Conservation (phyloP, 257 asterid genomes). For the Nicotiana benthamiana region DNA sequence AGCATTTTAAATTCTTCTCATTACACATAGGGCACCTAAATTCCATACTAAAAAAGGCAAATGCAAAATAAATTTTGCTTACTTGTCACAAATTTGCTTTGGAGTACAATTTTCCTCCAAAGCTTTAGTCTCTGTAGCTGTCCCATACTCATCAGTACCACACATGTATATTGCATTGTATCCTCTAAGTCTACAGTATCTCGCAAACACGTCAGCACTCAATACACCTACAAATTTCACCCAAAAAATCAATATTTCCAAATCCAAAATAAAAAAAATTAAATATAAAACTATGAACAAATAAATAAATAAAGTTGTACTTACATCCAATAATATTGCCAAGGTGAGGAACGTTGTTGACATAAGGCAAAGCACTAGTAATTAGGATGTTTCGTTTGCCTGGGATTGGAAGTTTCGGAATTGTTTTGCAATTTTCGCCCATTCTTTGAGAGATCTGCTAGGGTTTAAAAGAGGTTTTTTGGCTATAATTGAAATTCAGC, state of each 20-base stretch:
- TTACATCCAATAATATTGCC: conserved; percentile 96
- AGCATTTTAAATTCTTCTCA: too few relatives aligned
- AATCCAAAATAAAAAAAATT: background rate
- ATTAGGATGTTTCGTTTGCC: conserved; percentile 79
- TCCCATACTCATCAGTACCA: conserved; percentile 98
- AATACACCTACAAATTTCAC: conserved; percentile 54
- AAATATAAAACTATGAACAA: background rate
- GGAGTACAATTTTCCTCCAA: conserved; percentile 88
- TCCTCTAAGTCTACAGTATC: conserved; percentile 83
- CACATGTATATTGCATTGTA: conserved; percentile 72
- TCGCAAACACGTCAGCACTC: conserved; percentile 94
- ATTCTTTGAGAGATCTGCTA: conserved; percentile 7
- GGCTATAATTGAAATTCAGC: background rate
- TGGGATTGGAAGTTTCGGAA: conserved; percentile 55
- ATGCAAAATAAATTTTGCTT: conserved; percentile 6
- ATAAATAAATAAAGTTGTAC: conserved; percentile 6
- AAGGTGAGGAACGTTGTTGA: conserved; percentile 95
- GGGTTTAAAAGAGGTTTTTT: background rate
- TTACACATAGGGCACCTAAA: background rate
- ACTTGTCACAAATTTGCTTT: conserved; percentile 89
- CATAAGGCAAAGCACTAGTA: conserved; percentile 92
- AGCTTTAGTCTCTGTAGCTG: conserved; percentile 96
- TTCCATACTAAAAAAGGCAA: background rate
- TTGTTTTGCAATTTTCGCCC: conserved; percentile 30
- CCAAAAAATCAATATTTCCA: background rate